A percentile compares a stretch with the other conserved stretches of the same genome.
phyloP scores from a whole-genome alignment of 75 land plant species.

The Adiantum capillusveneris region DNA sequence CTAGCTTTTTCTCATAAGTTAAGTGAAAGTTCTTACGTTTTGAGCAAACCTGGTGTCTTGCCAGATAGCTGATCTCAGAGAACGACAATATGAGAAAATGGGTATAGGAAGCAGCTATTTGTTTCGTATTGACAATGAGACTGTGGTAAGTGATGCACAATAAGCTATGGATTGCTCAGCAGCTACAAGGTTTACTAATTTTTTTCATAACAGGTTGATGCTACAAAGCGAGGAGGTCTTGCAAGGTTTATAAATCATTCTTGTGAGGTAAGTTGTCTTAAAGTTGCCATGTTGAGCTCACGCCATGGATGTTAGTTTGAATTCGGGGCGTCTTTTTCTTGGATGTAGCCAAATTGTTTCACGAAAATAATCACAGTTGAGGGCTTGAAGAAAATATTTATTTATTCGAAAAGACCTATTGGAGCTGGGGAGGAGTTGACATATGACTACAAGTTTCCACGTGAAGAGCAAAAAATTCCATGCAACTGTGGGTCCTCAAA shows the following conservation, averaged over 20 bases:
- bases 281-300: not conserved
- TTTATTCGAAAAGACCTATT: slow-evolving; percentile 87
- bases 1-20: not conserved
- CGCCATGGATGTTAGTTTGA: too few relatives aligned
- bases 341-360: slow-evolving; percentile 85
- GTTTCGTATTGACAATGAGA: slow-evolving; percentile 86
- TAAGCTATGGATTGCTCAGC: too few relatives aligned
- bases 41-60: not conserved
- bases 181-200: not conserved
- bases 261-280: slow-evolving; percentile 58
- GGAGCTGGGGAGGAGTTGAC: slow-evolving; percentile 86
- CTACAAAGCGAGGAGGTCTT: slow-evolving; percentile 88
- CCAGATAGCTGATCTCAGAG: slow-evolving; percentile 91
- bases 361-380: slow-evolving; percentile 88
- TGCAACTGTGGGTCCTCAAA: slow-evolving; percentile 84
- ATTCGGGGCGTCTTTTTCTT: too few relatives aligned
- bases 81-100: slow-evolving; percentile 81
- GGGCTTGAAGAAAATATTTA: slow-evolving; percentile 87
- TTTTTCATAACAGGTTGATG: slow-evolving; percentile 86
- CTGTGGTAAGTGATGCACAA: slow-evolving; percentile 66
- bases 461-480: slow-evolving; percentile 90
- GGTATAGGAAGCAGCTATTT: slow-evolving; percentile 98
- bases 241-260: slow-evolving; percentile 98
- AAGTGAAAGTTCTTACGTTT: not conserved
- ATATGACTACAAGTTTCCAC: slow-evolving; percentile 95